These are phyloP conservation scores for Plenodomus biglobosus DNA, from an alignment of 2,329 filamentous ascomycete species.

Conservation along the genomic window DNA sequence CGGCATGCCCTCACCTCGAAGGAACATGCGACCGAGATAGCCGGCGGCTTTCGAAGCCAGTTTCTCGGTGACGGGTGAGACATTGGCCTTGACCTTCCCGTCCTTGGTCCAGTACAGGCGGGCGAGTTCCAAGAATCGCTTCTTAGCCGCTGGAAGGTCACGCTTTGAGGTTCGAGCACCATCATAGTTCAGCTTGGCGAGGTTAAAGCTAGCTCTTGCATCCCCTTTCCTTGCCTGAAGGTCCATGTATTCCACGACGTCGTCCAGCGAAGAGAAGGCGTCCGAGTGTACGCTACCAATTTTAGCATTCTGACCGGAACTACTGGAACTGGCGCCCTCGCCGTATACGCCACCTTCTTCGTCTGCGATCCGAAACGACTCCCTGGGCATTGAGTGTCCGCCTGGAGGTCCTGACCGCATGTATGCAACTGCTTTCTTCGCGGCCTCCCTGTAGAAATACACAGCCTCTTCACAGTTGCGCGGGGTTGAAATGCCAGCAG, in stretches of 20 bases:
- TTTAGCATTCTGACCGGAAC: conserved; percentile 79
- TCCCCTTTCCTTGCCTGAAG: conserved; percentile 89
- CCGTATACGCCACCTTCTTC: conserved; percentile 92
- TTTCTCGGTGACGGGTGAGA: conserved; percentile 71
- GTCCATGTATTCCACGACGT: conserved; percentile 92
- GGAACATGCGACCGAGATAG: conserved; percentile 84
- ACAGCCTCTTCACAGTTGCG: conserved; percentile 83
- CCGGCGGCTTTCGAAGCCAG: conserved; percentile 81
- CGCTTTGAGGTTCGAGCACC: conserved; percentile 74
- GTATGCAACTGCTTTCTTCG: conserved; percentile 88
- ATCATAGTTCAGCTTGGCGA: conserved; percentile 87
- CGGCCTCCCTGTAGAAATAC: conserved; percentile 88
- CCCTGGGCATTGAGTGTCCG: conserved; percentile 73
- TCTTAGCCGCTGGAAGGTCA: conserved; percentile 72
- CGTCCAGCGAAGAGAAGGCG: conserved; percentile 82
- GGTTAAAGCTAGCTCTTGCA: conserved; percentile 79
- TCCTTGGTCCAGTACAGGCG: conserved; percentile 80
- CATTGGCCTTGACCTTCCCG: conserved; percentile 71
- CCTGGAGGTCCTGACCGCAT: conserved; percentile 88
- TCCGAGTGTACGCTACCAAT: conserved; percentile 73
- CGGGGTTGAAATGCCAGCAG: conserved; percentile 80
- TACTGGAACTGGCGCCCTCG: conserved; percentile 87
- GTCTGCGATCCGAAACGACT: conserved; percentile 85
- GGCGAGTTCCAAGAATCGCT: conserved; percentile 78
- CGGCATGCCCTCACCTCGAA: conserved; percentile 80